phyloP scores from a whole-genome alignment of 768 basidiomycete genomes.

The Auriscalpium microsporum region DNA sequence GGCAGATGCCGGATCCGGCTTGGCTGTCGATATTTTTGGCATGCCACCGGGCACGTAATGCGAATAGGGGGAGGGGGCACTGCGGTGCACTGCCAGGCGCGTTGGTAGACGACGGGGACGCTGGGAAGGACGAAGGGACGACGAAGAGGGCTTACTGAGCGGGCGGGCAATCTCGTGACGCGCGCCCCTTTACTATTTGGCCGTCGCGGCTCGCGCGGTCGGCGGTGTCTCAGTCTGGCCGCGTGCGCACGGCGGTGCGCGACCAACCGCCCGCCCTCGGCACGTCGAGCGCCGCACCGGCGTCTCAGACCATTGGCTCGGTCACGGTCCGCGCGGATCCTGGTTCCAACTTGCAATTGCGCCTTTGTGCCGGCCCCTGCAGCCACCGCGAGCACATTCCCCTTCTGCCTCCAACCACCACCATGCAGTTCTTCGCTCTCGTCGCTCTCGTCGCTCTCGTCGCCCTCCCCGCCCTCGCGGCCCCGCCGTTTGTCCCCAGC shows the following conservation, averaged over 20 bases:
- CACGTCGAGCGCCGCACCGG: no score
- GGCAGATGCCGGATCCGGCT: conserved; percentile 10
- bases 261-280: no score
- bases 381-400: not conserved
- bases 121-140: no score
- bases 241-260: no score
- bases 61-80: not conserved
- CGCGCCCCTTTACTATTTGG: no score
- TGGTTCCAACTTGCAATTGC: not conserved
- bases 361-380: not conserved
- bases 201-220: no score
- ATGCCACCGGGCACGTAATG: not conserved
- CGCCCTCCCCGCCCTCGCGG: not conserved
- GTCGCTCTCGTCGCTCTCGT: not conserved
- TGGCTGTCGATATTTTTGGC: conserved; percentile 9
- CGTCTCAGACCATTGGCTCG: not conserved
- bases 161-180: no score
- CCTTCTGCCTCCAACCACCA: not conserved
- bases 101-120: not conserved
- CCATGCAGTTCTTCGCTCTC: not conserved
- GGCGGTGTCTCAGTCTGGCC: not conserved
- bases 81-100: not conserved
- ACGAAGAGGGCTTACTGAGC: no score
- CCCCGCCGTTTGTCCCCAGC: not conserved
- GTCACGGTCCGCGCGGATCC: not conserved